Base-by-base conservation (phyloP, 345 rosid genomes). In the Moricandia moricandioides region DNA sequence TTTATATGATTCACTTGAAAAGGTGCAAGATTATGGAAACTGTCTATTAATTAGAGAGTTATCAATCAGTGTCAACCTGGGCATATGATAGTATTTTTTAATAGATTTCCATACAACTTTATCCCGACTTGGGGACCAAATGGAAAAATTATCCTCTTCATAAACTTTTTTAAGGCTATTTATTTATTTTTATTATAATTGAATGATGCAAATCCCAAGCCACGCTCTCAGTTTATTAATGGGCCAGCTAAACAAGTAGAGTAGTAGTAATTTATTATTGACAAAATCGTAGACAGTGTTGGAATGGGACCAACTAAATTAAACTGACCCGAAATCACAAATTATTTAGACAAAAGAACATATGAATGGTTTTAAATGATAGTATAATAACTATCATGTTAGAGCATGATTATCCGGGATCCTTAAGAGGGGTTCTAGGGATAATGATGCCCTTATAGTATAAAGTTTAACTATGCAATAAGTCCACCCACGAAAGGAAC, bases 401-500 rank as follows among this genome's bases (percentile, higher is more conserved):
- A n/a, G n/a, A n/a, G n/a, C n/a, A n/a, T n/a, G n/a, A n/a, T n/a
- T n/a, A n/a, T n/a, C n/a, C n/a, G n/a, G n/a, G n/a, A n/a, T n/a
- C n/a, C n/a, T n/a, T n/a, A n/a, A n/a, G n/a, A n/a, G n/a, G n/a
- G n/a, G n/a, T n/a, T n/a, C n/a, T n/a, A n/a, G n/a, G n/a, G n/a
- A n/a, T n/a, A n/a, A n/a, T n/a, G n/a, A n/a, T n/a, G n/a, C n/a
- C n/a, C n/a, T 66, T 29, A 55, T 39, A 63, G 17, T 13, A 35
- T 34, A 14, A 60, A 40, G 45, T 71, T 71, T 72, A 34, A 61
- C 35, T 75, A 65, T 39, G 78, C 73, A 35, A 78, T 81, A 4
- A 84, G 72, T 57, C 80, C 81, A 27, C 77, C 76, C 1, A 74
- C 64, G 51, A 73, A 79, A 30, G 98, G 95, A 35, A 88, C 88